phyloP scores from a whole-genome alignment of 2,329 filamentous ascomycete species.

The Sporothrix brasiliensis region DNA sequence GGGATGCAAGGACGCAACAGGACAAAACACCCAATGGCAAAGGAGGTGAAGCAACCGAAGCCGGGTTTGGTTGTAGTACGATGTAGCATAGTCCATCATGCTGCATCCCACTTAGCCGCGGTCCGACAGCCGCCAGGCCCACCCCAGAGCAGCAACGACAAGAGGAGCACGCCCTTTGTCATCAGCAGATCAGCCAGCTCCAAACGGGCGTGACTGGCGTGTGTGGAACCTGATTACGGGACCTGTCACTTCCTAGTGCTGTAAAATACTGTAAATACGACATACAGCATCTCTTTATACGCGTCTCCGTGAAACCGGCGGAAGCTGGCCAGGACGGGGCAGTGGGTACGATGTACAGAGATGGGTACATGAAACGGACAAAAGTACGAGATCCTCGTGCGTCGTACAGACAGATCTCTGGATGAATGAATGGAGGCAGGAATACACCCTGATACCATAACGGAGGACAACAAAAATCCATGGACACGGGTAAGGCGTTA shows the following conservation, averaged over 20 bases:
- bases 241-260: not conserved
- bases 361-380: no score
- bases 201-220: conserved; percentile 8
- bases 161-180: not conserved
- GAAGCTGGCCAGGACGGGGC: not conserved
- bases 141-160: not conserved
- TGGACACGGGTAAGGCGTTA: conserved; percentile 15
- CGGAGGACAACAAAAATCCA: not conserved
- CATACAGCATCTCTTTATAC: not conserved
- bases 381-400: no score
- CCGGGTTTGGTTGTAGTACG: no score
- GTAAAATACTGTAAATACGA: not conserved
- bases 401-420: no score
- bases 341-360: no score
- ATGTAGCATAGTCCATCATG: not conserved
- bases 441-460: no score
- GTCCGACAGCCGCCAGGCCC: not conserved
- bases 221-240: not conserved
- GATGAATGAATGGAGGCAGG: no score
- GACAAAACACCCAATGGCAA: not conserved
- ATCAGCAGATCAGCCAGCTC: not conserved
- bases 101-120: no score
- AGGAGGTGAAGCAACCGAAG: not conserved
- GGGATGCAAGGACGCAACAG: not conserved
- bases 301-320: conserved; percentile 12